phyloP scores from a whole-genome alignment of 2,329 filamentous ascomycete genomes.

The Trichoderma oligosporum region DNA sequence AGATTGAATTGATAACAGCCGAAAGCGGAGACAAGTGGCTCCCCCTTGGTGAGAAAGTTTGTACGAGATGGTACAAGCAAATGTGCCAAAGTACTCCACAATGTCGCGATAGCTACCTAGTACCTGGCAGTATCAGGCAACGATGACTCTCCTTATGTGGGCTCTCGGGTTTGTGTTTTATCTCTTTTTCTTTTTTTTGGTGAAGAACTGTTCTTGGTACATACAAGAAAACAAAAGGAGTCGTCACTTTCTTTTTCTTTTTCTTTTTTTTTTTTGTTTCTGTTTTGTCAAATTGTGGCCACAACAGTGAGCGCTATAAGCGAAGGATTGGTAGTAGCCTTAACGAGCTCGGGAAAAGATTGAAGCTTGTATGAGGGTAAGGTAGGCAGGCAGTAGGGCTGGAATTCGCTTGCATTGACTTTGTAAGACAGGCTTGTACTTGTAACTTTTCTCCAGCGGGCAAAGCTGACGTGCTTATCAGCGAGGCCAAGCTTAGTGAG shows the following conservation, averaged over 20 bases:
- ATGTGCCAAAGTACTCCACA: slow-evolving; percentile 18
- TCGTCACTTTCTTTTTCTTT: no score
- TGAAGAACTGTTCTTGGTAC: no score
- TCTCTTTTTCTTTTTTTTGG: no score
- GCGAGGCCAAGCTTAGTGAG: slow-evolving; percentile 2
- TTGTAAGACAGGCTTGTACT: background rate
- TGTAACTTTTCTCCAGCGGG: background rate
- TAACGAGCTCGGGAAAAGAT: background rate
- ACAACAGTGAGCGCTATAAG: background rate
- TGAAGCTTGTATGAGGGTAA: slow-evolving; percentile 4
- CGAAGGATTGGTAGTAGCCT: background rate
- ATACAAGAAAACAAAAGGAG: no score
- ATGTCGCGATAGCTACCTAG: slow-evolving; percentile 19
- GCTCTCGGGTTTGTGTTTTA: no score
- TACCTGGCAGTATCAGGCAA: slow-evolving; percentile 10
- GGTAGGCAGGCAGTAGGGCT: slow-evolving; percentile 15
- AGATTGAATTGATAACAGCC: slow-evolving; percentile 19
- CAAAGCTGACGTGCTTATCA: slow-evolving; percentile 15
- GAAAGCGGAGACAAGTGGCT: slow-evolving; percentile 25
- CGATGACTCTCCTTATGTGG: slow-evolving; percentile 17
- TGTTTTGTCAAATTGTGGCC: background rate
- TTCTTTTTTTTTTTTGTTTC: background rate
- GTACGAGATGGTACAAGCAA: background rate
- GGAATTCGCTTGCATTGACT: slow-evolving; percentile 8
- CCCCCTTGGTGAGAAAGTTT: slow-evolving; percentile 16